Evolutionary conservation across 2,329 filamentous ascomycete genomes (phyloP).

Genomic region (Paramyrothecium roridum): DNA sequence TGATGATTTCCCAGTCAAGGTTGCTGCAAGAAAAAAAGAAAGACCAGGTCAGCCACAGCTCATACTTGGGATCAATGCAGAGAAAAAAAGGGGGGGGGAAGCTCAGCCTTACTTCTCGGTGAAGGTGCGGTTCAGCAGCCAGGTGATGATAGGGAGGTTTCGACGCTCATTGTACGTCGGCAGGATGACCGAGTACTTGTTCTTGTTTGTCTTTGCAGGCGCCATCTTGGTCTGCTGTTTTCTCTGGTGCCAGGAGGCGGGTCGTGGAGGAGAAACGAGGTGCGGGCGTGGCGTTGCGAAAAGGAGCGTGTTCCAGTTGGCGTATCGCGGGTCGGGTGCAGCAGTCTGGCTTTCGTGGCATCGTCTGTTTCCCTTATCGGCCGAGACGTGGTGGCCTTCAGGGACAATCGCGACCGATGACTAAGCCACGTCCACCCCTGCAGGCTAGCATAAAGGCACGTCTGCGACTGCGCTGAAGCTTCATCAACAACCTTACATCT

Average conservation of each 20-base stretch:
- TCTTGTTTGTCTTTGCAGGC: slow-evolving; percentile 34
- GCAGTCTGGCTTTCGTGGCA: slow-evolving; percentile 3
- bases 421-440: not conserved
- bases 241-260: not conserved
- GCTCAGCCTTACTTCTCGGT: slow-evolving; percentile 68
- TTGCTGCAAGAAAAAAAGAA: slow-evolving; percentile 51
- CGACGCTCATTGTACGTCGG: slow-evolving; percentile 98
- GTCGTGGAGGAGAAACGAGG: not conserved
- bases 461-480: no score
- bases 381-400: not conserved
- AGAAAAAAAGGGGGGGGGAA: not conserved
- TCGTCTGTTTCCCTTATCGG: slow-evolving; percentile 1
- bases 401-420: not conserved
- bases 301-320: not conserved
- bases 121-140: slow-evolving; percentile 91
- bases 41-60: not conserved
- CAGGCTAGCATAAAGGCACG: not conserved
- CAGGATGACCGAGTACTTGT: slow-evolving; percentile 96
- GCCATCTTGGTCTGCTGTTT: slow-evolving; percentile 39
- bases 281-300: not conserved
- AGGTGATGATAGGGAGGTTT: slow-evolving; percentile 94
- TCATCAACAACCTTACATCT: no score
- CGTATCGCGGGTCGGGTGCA: not conserved
- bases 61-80: not conserved
- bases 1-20: slow-evolving; percentile 94